phyloP scores from a whole-genome alignment of 371 early-diverging fungal genomes.

The Mucor indicus region DNA sequence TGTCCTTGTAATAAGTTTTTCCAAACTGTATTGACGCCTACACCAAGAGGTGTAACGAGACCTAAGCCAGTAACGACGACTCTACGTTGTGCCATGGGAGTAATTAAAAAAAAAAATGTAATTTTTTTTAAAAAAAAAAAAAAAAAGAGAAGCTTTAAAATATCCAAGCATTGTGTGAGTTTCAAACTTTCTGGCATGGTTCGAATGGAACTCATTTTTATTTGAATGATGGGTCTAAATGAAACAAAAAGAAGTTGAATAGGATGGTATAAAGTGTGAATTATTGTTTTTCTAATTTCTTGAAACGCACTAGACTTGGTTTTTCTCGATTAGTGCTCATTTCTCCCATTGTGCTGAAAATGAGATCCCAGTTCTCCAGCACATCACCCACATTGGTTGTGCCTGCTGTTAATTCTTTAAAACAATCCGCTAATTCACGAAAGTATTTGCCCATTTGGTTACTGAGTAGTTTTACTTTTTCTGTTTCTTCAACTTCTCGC shows the following conservation, averaged over 20 bases:
- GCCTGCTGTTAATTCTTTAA: not conserved
- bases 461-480: constrained; percentile 1
- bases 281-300: no score
- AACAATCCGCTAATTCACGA: not conserved
- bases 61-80: constrained; percentile 96
- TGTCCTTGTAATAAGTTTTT: constrained; percentile 65
- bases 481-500: constrained; percentile 2
- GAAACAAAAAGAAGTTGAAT: no score
- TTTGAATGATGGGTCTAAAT: no score
- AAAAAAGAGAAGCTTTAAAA: no score
- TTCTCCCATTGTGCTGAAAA: constrained; percentile 12
- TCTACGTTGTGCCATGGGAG: constrained; percentile 27
- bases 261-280: no score
- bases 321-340: not conserved
- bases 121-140: not conserved
- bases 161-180: no score
- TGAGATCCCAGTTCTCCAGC: constrained; percentile 16
- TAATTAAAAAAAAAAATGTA: no score
- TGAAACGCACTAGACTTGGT: constrained; percentile 1
- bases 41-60: constrained; percentile 89
- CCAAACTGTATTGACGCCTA: constrained; percentile 75
- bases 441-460: not conserved
- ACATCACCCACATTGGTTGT: not conserved
- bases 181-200: no score
- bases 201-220: no score